These are phyloP conservation scores for Barbarea vulgaris DNA, from an alignment of 345 rosid species.

Conservation along the genomic window DNA sequence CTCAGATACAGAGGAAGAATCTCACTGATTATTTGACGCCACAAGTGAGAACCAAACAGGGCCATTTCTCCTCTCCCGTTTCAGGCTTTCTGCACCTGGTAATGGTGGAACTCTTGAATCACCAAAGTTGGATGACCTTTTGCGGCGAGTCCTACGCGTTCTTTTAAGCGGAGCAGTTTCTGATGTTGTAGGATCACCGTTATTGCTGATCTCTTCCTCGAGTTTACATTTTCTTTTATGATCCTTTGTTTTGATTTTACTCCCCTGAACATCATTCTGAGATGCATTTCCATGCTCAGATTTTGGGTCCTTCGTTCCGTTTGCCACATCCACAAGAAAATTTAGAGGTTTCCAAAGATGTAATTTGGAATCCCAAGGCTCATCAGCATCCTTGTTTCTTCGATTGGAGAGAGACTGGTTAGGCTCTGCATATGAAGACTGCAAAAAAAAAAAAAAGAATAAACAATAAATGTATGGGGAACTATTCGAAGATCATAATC, in stretches of 20 bases:
- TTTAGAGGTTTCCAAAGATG: slow-evolving; percentile 89
- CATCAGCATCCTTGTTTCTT: slow-evolving; percentile 49
- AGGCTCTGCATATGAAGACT: slow-evolving; percentile 61
- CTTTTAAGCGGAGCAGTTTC: slow-evolving; percentile 64
- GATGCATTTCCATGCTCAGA: slow-evolving; percentile 45
- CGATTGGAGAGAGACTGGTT: slow-evolving; percentile 39
- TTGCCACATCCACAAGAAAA: slow-evolving; percentile 94
- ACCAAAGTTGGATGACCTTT: slow-evolving; percentile 54
- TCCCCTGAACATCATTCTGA: slow-evolving; percentile 46
- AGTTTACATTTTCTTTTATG: slow-evolving; percentile 47
- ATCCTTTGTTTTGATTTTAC: slow-evolving; percentile 58
- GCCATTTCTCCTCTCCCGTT: slow-evolving; percentile 57
- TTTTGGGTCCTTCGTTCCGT: slow-evolving; percentile 68
- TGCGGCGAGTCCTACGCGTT: slow-evolving; percentile 60
- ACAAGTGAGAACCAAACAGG: slow-evolving; percentile 97
- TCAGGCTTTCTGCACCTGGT: slow-evolving; percentile 53
- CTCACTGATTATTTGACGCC: slow-evolving; percentile 90
- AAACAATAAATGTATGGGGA: slow-evolving; percentile 12
- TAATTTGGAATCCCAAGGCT: slow-evolving; percentile 62
- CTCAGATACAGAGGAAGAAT: slow-evolving; percentile 20
- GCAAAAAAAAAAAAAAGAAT: neutral
- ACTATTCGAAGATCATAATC: slow-evolving; percentile 8
- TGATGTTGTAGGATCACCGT: slow-evolving; percentile 53
- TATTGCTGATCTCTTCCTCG: slow-evolving; percentile 54
- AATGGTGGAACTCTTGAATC: slow-evolving; percentile 60